Evolutionary conservation across 164 flowering plant species (phyloP), one percentile per base, ranked within the genome.

Genomic region (Kingdonia uniflora): DNA sequence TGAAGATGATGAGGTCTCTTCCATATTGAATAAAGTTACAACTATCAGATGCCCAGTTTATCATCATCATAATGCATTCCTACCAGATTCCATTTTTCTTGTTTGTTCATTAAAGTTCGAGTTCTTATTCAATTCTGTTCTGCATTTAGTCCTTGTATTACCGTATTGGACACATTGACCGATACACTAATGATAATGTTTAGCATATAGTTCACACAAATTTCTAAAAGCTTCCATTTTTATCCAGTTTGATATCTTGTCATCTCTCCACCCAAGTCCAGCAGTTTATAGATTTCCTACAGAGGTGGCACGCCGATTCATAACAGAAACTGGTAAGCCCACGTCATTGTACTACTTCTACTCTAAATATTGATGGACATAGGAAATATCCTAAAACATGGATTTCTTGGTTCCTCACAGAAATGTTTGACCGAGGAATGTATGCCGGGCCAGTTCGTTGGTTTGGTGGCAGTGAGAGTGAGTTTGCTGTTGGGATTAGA

Each of bases 361-460:
- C n/a, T 14, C n/a, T 4, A 41, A 41, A 41, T 0, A 14, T 14
- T 4, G 40, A 37, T 41, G n/a, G 17, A 41, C 17, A 41, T 3
- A 41, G 7, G 17, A 14, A 41, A 10, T 41, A 41, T 41, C 44
- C 17, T 14, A 10, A 25, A 56, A 42, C 51, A 22, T 56, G 20
- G 10, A 4, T 49, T 2, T 47, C 15, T 35, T 63, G 19, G 41
- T 40, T 7, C 48, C 47, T 2, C 61, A 16, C 79, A 88, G 99
- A 92, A 69, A 75, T 68, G 76, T 92, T 92, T 73, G 99, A 92
- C 55, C 70, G 98, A 64, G 98, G 98, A 66, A 85, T 92, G 95
- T 92, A 79, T 79, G 98, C 98, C 56, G 96, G 95, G 12, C 96
- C 98, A 25, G 84, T 92, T 74, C 96, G 96, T 39, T 92, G 95